Conservation (phyloP, 257 asterid species). For the Euphrasia confusa region DNA sequence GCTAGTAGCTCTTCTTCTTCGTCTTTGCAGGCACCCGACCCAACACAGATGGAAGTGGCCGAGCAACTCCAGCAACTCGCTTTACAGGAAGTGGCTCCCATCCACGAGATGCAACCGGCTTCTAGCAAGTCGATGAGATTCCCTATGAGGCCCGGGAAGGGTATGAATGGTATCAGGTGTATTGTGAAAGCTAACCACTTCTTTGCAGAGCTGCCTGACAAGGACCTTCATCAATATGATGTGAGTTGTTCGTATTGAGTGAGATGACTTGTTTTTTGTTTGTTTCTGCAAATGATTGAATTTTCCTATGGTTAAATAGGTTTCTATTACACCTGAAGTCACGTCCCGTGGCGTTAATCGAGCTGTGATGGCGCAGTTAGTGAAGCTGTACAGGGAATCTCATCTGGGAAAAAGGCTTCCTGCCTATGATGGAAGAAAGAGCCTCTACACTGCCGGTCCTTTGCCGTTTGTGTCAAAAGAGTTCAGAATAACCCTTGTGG, state of each 20-base stretch:
- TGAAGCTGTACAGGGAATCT: slow-evolving; percentile 58
- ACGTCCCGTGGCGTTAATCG: slow-evolving; percentile 82
- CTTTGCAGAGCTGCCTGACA: slow-evolving; percentile 84
- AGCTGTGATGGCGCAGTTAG: slow-evolving; percentile 83
- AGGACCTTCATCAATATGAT: slow-evolving; percentile 91
- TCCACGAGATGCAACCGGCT: slow-evolving; percentile 55
- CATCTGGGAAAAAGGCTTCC: slow-evolving; percentile 87
- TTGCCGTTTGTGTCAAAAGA: slow-evolving; percentile 71
- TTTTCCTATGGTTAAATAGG: slow-evolving; percentile 35
- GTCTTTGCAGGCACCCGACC: slow-evolving; percentile 47
- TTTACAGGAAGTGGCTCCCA: slow-evolving; percentile 42
- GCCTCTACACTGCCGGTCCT: slow-evolving; percentile 92
- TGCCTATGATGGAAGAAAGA: slow-evolving; percentile 97
- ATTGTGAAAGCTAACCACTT: slow-evolving; percentile 92
- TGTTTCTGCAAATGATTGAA: slow-evolving; percentile 4
- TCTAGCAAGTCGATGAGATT: slow-evolving; percentile 84
- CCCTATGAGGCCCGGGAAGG: slow-evolving; percentile 89
- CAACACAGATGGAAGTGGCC: slow-evolving; percentile 27
- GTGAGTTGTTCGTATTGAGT: slow-evolving; percentile 36
- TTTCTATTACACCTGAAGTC: slow-evolving; percentile 76
- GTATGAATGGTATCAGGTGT: slow-evolving; percentile 62
- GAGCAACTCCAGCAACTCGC: slow-evolving; percentile 44
- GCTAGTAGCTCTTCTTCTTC: slow-evolving; percentile 44
- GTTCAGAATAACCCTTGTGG: slow-evolving; percentile 58
- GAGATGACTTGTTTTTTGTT: background rate